These are phyloP conservation scores for Myxozyma lipomycoides DNA, from an alignment of 805 yeast genomes.

Conservation along the genomic window DNA sequence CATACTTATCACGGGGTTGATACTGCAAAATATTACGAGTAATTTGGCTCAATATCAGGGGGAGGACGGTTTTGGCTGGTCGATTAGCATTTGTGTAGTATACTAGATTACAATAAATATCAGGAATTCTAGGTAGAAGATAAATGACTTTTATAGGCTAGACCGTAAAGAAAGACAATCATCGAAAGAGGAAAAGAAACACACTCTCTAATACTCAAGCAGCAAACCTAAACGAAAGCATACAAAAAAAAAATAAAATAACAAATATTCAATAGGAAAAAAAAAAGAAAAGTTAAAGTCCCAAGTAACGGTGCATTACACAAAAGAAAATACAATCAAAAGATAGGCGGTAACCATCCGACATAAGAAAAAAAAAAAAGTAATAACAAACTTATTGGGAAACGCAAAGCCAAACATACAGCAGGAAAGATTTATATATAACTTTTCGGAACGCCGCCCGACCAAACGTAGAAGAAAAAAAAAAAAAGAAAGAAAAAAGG, in stretches of 20 bases:
- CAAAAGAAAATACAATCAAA: too few relatives aligned
- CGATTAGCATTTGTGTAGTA: neutral
- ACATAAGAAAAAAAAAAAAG: neutral
- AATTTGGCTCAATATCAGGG: neutral
- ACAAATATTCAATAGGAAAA: too few relatives aligned
- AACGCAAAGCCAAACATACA: neutral
- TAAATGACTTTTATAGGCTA: neutral
- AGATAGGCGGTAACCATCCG: too few relatives aligned
- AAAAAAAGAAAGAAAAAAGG: neutral
- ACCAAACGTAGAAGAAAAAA: neutral
- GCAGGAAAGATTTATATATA: neutral
- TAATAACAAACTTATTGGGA: neutral
- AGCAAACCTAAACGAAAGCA: too few relatives aligned
- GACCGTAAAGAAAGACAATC: too few relatives aligned
- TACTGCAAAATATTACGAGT: constrained; percentile 20
- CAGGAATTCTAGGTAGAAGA: neutral
- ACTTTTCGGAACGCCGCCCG: neutral
- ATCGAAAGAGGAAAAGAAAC: too few relatives aligned
- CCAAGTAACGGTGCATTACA: too few relatives aligned
- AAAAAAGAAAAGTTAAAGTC: too few relatives aligned
- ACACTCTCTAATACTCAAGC: too few relatives aligned
- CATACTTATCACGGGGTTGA: constrained; percentile 83
- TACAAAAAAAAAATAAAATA: neutral
- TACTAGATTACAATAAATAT: neutral
- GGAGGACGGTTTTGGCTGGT: too few relatives aligned